Base-by-base conservation (phyloP, 1,139 yeast species). In the Candida sanyaensis region DNA sequence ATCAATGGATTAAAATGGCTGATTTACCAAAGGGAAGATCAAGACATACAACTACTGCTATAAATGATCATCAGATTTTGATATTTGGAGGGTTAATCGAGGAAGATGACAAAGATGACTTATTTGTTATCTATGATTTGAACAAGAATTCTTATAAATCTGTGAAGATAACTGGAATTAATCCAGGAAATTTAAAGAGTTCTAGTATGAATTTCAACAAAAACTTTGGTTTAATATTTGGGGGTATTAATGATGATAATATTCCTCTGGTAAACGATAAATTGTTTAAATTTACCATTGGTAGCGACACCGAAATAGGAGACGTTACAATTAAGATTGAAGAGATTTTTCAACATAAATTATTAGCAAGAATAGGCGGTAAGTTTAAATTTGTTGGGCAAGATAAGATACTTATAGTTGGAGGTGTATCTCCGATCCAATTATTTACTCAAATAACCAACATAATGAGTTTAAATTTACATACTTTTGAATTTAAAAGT, bases 371-470 rank as follows among this genome's bases (percentile, higher is more conserved):
- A 50, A 77, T 81, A 46, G 84, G 88, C 17, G 66, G 80, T 47
- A 68, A 71, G 50, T 60, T 63, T 9, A 52, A 58, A 2, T 56
- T 67, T 34, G 34, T 64, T 5, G 38, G 63, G 5, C 56, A 58
- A 10, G 49, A 62, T 9, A 62, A 68, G 30, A 47, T 83, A 2
- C 40, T 83, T 1, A 42, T 86, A 1, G 73, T 78, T 17, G 93
- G 95, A 3, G 93, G 93, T 12, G 84, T 83, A 1, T 71, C 80
- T 26, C 69, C 77, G 4, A 50, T 57, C 7, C 61, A 65, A 44
- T 60, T 78, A 8, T 69, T 75, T 39, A 71, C 67, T 45, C 68
- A 69, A 34, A 40, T 56, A 9, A 71, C 23, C 63, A 50, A 40
- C 32, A 46, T 54, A 1, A 43, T 44, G 27, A 48, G 45, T 6